These are phyloP conservation scores for Bruguiera sexangula DNA, from an alignment of 345 rosid species.

Conservation along the genomic window DNA sequence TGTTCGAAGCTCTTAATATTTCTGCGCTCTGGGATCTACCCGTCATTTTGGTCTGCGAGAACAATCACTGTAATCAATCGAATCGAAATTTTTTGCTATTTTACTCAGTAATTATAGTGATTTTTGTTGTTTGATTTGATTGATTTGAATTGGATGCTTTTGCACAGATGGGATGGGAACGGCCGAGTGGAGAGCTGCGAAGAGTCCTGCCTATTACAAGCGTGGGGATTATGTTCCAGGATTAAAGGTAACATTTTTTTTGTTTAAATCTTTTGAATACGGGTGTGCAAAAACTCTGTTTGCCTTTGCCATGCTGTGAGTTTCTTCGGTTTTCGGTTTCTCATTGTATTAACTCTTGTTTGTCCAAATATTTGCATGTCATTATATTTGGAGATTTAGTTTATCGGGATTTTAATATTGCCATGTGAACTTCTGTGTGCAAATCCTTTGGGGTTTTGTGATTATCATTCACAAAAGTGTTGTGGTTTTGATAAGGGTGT, in stretches of 20 bases:
- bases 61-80: conserved; percentile 71
- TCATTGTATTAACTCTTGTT: background rate
- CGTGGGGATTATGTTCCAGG: conserved; percentile 99
- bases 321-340: too few species aligned
- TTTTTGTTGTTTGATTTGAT: conserved; percentile 1
- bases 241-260: conserved; percentile 57
- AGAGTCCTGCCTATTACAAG: conserved; percentile 84
- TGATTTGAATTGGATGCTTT: conserved; percentile 6
- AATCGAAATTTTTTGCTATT: background rate
- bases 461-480: too few species aligned
- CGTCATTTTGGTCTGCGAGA: conserved; percentile 86
- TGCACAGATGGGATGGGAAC: conserved; percentile 95
- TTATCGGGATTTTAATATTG: background rate
- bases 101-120: background rate
- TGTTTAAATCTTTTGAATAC: too few species aligned
- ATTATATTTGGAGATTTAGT: background rate
- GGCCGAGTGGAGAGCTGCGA: conserved; percentile 97
- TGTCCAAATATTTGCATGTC: too few species aligned
- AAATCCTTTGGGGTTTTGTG: too few species aligned
- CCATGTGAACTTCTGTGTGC: background rate
- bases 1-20: conserved; percentile 90
- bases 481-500: too few species aligned
- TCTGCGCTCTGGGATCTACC: conserved; percentile 98
- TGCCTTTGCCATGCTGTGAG: too few species aligned
- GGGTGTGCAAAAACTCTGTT: too few species aligned